Conservation (phyloP, 257 asterid species). For the Jasminum sambac region DNA sequence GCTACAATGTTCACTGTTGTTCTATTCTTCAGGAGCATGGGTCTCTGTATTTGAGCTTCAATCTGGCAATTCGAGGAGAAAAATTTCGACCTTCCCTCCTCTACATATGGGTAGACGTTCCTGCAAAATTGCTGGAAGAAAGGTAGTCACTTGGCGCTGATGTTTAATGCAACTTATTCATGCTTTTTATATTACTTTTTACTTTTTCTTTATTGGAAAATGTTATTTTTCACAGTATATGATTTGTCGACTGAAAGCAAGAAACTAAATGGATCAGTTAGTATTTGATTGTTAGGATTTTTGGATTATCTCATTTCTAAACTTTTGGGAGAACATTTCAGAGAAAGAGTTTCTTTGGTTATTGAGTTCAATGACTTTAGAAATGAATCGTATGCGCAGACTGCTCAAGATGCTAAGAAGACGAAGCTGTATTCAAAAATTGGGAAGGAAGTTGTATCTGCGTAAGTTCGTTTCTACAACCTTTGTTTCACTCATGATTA, state of each 20-base stretch:
- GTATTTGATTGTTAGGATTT: not conserved
- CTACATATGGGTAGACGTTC: constrained; percentile 93
- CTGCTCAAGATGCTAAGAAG: constrained; percentile 81
- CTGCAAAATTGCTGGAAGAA: constrained; percentile 89
- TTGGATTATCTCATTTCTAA: constrained; percentile 11
- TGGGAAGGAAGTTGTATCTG: constrained; percentile 93
- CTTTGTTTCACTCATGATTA: too few relatives aligned
- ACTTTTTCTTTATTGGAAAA: not conserved
- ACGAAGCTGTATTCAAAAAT: constrained; percentile 68
- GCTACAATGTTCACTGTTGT: constrained; percentile 40
- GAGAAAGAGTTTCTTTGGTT: not conserved
- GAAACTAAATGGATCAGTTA: not conserved
- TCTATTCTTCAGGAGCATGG: constrained; percentile 42
- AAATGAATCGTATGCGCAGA: constrained; percentile 46
- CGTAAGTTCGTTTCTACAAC: constrained; percentile 53
- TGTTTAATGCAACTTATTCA: not conserved
- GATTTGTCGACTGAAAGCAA: not conserved
- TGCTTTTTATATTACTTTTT: not conserved
- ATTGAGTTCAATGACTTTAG: constrained; percentile 18
- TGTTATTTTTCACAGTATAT: not conserved
- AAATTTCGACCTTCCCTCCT: constrained; percentile 62
- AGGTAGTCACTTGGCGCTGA: constrained; percentile 40
- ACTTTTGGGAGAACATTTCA: not conserved
- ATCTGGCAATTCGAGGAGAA: constrained; percentile 42
- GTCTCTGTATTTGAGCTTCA: constrained; percentile 37